Percentiles rank a stretch among this genome's conserved stretches.
These are phyloP conservation scores for Rhodosporidiobolus sp. DNA, from an alignment of 768 basidiomycete genomes.

Conservation along the genomic window DNA sequence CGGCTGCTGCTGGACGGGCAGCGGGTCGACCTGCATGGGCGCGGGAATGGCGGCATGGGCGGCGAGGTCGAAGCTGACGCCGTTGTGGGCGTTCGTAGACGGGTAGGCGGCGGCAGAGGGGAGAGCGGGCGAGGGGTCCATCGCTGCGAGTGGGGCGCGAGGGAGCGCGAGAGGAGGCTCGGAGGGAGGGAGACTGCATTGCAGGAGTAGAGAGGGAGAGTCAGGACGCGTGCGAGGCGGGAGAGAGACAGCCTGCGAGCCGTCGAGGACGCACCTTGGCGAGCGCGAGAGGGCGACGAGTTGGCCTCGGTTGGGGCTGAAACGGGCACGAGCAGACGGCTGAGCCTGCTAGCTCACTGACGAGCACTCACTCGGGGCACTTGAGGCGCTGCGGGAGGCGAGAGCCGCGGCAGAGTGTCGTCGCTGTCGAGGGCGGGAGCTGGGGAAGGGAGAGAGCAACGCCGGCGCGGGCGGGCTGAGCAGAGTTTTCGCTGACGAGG, in stretches of 20 bases:
- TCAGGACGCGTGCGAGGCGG: too few relatives aligned
- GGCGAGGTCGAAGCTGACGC: not conserved
- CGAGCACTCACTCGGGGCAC: too few relatives aligned
- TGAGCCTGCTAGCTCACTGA: too few relatives aligned
- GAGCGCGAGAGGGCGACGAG: not conserved
- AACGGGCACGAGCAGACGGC: too few relatives aligned
- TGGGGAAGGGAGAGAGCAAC: not conserved
- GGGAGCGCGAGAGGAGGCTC: too few relatives aligned
- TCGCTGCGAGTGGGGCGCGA: not conserved
- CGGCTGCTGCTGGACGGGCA: not conserved
- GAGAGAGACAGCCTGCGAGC: not conserved
- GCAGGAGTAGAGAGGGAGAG: not conserved
- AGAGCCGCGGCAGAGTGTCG: conserved; percentile 13
- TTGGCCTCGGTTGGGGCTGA: too few relatives aligned
- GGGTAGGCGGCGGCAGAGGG: not conserved
- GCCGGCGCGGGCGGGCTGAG: not conserved
- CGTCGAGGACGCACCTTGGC: conserved; percentile 12
- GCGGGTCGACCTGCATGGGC: not conserved
- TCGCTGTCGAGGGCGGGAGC: conserved; percentile 7
- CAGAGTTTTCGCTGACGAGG: conserved; percentile 7
- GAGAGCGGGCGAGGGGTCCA: conserved; percentile 3
- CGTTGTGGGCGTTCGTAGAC: not conserved
- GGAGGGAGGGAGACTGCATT: not conserved
- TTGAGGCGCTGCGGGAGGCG: conserved; percentile 3
- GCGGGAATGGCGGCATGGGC: not conserved